phyloP scores from a whole-genome alignment of 2,329 filamentous ascomycete genomes.

The Phoma sp. region DNA sequence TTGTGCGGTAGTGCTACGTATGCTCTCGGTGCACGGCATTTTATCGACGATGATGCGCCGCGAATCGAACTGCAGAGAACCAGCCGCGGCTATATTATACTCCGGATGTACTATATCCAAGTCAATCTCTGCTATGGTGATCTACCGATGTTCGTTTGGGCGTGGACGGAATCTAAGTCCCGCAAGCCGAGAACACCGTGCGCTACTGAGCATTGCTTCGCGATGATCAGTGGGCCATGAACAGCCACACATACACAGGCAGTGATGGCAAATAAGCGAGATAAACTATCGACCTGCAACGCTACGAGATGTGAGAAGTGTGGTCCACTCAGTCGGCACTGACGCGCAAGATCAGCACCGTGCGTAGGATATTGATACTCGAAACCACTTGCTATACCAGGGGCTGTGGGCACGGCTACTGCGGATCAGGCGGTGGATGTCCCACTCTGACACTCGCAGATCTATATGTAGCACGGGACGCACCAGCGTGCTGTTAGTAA shows the following conservation, averaged over 20 bases:
- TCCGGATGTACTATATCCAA: not conserved
- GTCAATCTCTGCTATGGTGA: too few species aligned
- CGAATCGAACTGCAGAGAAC: not conserved
- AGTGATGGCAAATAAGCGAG: not conserved
- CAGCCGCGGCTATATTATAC: not conserved
- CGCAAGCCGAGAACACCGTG: not conserved
- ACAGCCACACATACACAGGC: not conserved
- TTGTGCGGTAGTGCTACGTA: not conserved
- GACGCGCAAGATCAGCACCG: conserved; percentile 29
- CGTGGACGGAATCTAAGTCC: not conserved
- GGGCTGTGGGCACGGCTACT: conserved; percentile 23
- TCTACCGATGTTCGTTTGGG: not conserved
- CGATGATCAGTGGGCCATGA: not conserved
- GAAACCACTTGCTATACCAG: conserved; percentile 26
- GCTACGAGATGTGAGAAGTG: conserved; percentile 17
- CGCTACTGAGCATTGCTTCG: not conserved
- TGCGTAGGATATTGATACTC: conserved; percentile 31
- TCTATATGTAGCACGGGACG: conserved; percentile 40
- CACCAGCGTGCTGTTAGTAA: conserved; percentile 17
- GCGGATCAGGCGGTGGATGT: conserved; percentile 23
- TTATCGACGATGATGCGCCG: not conserved
- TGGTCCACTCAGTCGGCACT: conserved; percentile 24
- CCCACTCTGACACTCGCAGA: conserved; percentile 23
- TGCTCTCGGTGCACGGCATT: not conserved
- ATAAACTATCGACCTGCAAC: conserved; percentile 2